Conservation (phyloP, 257 asterid genomes). For the Solanum phureja region DNA sequence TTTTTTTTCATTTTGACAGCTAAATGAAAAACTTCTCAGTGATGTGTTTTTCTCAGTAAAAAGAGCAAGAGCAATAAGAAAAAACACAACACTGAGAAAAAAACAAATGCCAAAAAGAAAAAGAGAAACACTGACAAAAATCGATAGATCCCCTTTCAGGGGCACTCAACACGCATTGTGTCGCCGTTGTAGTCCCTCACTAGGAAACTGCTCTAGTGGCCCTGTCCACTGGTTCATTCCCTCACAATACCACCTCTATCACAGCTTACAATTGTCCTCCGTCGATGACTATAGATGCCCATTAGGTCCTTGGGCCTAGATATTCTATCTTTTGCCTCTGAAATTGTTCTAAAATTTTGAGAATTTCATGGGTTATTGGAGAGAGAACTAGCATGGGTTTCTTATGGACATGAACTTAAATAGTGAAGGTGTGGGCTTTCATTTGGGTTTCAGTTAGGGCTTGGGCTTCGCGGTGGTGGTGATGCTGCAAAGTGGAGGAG, state of each 20-base stretch:
- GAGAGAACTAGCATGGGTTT: background rate
- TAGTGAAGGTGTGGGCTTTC: background rate
- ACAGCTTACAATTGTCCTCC: background rate
- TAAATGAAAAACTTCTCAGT: background rate
- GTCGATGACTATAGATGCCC: background rate
- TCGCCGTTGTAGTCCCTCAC: background rate
- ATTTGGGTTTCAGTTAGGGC: background rate
- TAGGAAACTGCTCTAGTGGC: background rate
- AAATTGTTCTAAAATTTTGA: background rate
- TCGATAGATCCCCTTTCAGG: background rate
- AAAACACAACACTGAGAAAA: background rate
- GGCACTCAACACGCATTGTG: background rate
- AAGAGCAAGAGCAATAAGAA: background rate
- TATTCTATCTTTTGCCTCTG: background rate
- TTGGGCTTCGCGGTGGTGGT: background rate
- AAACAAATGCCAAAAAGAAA: background rate
- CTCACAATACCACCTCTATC: background rate
- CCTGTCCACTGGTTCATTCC: background rate
- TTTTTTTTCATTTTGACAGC: background rate
- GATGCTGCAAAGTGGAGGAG: background rate
- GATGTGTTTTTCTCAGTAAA: background rate
- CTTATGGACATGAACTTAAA: background rate
- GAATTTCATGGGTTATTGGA: background rate
- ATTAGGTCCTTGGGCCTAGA: background rate
- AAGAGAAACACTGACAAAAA: background rate